Evolutionary conservation across 179 eudicot genomes (phyloP).

Genomic region (Beta lomatogona): DNA sequence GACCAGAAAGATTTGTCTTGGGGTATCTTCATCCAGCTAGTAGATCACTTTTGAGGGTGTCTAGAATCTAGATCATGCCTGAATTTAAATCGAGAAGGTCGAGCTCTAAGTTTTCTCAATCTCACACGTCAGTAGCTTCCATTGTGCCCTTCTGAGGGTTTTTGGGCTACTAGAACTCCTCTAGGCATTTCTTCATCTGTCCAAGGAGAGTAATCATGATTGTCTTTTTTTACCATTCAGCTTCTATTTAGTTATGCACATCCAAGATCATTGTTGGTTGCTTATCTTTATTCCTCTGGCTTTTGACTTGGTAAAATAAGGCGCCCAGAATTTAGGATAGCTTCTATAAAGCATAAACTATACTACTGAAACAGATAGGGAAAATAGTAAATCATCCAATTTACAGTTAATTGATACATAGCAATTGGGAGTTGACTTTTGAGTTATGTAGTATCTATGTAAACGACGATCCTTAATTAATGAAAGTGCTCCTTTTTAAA

Average conservation of each 20-base stretch:
- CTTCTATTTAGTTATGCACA: background rate
- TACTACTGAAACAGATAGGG: background rate
- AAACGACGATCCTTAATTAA: too few species aligned
- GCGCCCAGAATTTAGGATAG: background rate
- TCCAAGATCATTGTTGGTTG: background rate
- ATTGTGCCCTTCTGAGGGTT: background rate
- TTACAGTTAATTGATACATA: background rate
- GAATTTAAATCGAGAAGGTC: too few species aligned
- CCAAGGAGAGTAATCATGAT: too few species aligned
- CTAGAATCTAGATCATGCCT: too few species aligned
- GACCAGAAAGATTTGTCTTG: too few species aligned
- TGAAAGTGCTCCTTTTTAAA: background rate
- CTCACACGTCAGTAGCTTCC: background rate
- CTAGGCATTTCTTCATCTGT: too few species aligned
- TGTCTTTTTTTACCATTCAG: too few species aligned
- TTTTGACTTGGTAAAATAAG: background rate
- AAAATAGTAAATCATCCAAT: background rate
- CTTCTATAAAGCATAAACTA: too few species aligned
- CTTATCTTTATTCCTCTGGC: background rate
- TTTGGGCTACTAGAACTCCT: background rate
- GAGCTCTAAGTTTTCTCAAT: background rate
- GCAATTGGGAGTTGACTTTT: too few species aligned
- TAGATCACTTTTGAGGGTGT: too few species aligned
- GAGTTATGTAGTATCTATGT: too few species aligned
- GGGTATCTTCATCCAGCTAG: too few species aligned